Conservation (phyloP, 2,329 filamentous ascomycete genomes). For the Cytospora chrysosperma region DNA sequence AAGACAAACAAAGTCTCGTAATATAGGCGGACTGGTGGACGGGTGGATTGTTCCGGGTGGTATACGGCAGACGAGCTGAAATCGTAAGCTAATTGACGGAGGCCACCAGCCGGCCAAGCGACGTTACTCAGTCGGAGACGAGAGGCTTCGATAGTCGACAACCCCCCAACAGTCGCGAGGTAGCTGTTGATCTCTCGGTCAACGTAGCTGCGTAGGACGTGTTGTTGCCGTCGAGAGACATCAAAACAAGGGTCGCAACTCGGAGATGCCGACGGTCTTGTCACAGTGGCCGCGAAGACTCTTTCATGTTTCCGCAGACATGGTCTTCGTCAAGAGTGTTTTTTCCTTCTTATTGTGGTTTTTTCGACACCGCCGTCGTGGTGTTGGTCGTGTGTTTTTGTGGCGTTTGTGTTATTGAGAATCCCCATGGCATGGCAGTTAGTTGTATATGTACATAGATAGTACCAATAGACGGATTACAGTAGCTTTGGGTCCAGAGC, state of each 20-base stretch:
- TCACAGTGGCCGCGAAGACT: not conserved
- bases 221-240: not conserved
- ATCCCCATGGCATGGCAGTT: not conserved
- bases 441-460: no score
- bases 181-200: conserved; percentile 18
- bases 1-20: conserved; percentile 15
- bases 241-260: not conserved
- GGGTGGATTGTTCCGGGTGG: not conserved
- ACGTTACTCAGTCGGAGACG: conserved; percentile 23
- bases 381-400: not conserved
- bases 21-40: not conserved
- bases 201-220: conserved; percentile 4
- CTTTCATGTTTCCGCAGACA: not conserved
- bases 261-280: not conserved
- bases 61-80: conserved; percentile 5
- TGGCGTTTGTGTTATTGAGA: not conserved
- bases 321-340: not conserved
- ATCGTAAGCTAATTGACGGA: conserved; percentile 8
- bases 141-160: conserved; percentile 1
- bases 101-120: conserved; percentile 17
- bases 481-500: not conserved
- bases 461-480: no score
- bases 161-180: conserved; percentile 8
- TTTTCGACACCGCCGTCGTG: not conserved
- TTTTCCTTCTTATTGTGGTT: no score